phyloP scores from a whole-genome alignment of 208 protist species.

The Herpetomonas muscarum region DNA sequence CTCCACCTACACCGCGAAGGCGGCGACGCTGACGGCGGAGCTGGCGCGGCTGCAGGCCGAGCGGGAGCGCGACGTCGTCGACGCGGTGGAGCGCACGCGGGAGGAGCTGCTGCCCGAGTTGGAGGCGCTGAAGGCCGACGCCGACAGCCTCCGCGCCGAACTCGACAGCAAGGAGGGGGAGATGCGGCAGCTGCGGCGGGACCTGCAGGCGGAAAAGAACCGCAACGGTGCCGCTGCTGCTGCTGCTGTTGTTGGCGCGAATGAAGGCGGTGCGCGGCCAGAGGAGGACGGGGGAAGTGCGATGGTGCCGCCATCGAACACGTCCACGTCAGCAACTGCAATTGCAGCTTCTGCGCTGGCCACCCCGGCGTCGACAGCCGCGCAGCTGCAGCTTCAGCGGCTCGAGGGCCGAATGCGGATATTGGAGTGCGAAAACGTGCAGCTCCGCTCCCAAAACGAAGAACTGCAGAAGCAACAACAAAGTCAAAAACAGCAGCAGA shows the following conservation, averaged over 20 bases:
- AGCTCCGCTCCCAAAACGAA: background rate
- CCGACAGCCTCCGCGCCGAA: constrained; percentile 2
- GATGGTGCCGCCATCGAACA: constrained; percentile 10
- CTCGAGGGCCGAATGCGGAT: background rate
- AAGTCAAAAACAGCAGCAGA: background rate
- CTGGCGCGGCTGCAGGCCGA: constrained; percentile 7
- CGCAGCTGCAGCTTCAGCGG: background rate
- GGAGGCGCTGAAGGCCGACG: constrained; percentile 6
- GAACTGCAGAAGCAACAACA: background rate
- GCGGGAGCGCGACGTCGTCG: constrained; percentile 6
- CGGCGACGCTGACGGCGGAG: constrained; percentile 1
- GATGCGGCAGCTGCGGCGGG: background rate
- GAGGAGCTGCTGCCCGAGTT: constrained; percentile 11
- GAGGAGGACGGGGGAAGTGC: constrained; percentile 9
- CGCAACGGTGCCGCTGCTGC: background rate
- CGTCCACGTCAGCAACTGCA: background rate
- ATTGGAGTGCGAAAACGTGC: background rate
- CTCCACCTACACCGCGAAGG: background rate
- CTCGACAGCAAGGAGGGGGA: constrained; percentile 5
- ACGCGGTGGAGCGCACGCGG: background rate
- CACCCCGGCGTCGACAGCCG: no score
- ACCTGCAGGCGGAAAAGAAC: background rate
- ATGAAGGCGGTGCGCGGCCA: constrained; percentile 3
- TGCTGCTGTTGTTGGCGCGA: background rate
- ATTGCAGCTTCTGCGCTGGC: no score